A percentile compares a stretch with the other conserved stretches of the same genome.
Conservation (phyloP, 2,329 filamentous ascomycete species). For the Pseudodiploospora longispora region DNA sequence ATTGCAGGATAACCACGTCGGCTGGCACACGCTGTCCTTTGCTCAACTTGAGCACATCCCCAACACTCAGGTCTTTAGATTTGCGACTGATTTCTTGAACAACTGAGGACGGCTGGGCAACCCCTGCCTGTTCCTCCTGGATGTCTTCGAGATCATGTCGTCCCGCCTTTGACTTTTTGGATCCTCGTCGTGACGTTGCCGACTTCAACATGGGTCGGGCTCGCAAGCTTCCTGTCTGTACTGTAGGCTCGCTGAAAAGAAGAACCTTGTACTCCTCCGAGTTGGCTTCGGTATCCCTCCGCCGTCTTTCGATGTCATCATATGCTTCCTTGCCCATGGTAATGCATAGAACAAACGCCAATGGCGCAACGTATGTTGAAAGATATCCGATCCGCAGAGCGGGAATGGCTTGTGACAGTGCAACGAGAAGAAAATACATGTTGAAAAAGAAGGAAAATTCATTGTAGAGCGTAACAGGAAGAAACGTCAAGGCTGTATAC, state of each 20-base stretch:
- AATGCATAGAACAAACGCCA: constrained; percentile 85
- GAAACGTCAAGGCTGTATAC: constrained; percentile 90
- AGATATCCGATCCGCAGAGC: constrained; percentile 87
- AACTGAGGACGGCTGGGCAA: constrained; percentile 35
- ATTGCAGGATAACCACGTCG: constrained; percentile 89
- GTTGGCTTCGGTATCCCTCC: constrained; percentile 88
- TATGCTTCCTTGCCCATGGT: constrained; percentile 93
- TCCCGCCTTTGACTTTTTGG: constrained; percentile 21
- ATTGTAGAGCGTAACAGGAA: constrained; percentile 92
- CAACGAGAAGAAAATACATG: constrained; percentile 95
- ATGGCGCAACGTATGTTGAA: constrained; percentile 84
- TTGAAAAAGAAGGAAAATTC: constrained; percentile 99
- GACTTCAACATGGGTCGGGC: constrained; percentile 37
- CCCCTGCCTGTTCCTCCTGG: constrained; percentile 46
- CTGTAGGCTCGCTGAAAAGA: constrained; percentile 54
- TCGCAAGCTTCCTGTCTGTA: constrained; percentile 30
- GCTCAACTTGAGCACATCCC: constrained; percentile 85
- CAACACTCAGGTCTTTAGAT: constrained; percentile 83
- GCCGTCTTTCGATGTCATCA: constrained; percentile 80
- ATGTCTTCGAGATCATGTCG: constrained; percentile 50
- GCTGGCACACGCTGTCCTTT: constrained; percentile 93
- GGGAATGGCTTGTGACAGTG: constrained; percentile 86
- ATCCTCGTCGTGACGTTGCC: constrained; percentile 19
- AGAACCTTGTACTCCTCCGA: constrained; percentile 80
- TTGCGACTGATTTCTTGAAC: constrained; percentile 67